These are phyloP conservation scores for Cinnamomum micranthum DNA, from an alignment of 164 flowering plant genomes.

Conservation along the genomic window DNA sequence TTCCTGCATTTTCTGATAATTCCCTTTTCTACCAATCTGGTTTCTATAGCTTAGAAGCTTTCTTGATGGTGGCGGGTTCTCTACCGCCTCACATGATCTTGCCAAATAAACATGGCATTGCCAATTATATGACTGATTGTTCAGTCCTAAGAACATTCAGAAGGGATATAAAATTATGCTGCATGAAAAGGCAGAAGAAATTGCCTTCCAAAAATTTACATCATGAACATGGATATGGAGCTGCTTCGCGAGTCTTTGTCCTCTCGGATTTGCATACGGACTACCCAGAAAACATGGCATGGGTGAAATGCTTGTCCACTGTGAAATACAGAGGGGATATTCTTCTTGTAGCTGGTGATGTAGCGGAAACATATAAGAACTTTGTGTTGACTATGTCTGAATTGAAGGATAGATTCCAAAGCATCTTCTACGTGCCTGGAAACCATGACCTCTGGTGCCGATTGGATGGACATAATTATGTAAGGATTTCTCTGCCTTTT, in stretches of 20 bases:
- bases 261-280: constrained; percentile 80
- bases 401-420: constrained; percentile 52
- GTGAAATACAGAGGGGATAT: constrained; percentile 40
- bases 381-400: constrained; percentile 66
- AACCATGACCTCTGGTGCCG: constrained; percentile 86
- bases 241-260: constrained; percentile 51
- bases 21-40: background rate
- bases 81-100: constrained; percentile 10
- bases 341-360: constrained; percentile 84
- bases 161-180: constrained; percentile 2
- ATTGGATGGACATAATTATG: constrained; percentile 38
- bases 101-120: background rate
- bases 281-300: constrained; percentile 66
- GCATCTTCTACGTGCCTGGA: constrained; percentile 72
- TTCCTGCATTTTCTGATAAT: background rate
- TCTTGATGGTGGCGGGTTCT: constrained; percentile 12
- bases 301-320: constrained; percentile 50
- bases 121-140: background rate
- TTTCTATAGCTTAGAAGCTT: background rate
- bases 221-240: constrained; percentile 14
- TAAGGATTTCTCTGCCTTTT: constrained; percentile 12
- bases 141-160: background rate
- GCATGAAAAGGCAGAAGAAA: constrained; percentile 26
- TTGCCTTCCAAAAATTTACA: constrained; percentile 1
- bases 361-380: constrained; percentile 54